Evolutionary conservation across 2,329 filamentous ascomycete genomes (phyloP).

Genomic region (Xylaria sp.): DNA sequence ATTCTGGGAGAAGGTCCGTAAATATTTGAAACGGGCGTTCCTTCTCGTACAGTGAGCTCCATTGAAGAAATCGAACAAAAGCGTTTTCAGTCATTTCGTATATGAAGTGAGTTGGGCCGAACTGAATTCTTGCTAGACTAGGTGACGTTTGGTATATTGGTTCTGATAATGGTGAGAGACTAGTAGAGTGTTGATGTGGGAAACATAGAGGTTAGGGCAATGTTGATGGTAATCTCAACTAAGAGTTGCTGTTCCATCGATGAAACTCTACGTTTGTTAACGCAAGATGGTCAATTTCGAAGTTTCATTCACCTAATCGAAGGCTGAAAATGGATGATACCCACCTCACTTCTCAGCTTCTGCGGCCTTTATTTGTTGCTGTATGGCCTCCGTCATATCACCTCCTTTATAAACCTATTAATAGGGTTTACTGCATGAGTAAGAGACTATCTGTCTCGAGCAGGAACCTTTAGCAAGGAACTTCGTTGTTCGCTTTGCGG

Average conservation of each 20-base stretch:
- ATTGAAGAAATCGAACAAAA: slow-evolving; percentile 25
- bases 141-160: not conserved
- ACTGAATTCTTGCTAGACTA: not conserved
- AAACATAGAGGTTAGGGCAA: not conserved
- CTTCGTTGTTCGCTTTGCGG: not conserved
- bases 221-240: not conserved
- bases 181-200: not conserved
- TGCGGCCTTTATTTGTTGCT: not conserved
- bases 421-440: not conserved
- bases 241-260: not conserved
- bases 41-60: slow-evolving; percentile 25
- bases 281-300: not conserved
- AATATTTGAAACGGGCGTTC: slow-evolving; percentile 31
- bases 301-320: not conserved
- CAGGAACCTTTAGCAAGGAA: not conserved
- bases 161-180: not conserved
- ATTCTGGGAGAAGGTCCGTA: slow-evolving; percentile 19
- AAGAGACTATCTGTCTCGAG: not conserved
- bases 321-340: not conserved
- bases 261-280: not conserved
- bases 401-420: not conserved
- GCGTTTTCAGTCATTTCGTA: not conserved
- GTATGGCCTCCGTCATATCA: not conserved
- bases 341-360: not conserved
- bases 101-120: too few species aligned